A percentile compares a stretch with the other conserved stretches of the same genome.
These are phyloP conservation scores for sorghum (Sorghum bicolor) DNA, from an alignment of 176 grass and related monocot genomes.

Conservation along the genomic window Sorghum_bicolor_NCBIv3 NC_012870.2:62782501-62783000, in stretches of 20 bases:
- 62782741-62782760: slow-evolving; percentile 9
- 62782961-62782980: slow-evolving; percentile 33
- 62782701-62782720: slow-evolving; percentile 39
- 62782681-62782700: slow-evolving; percentile 43
- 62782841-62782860: slow-evolving; percentile 57
- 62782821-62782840: slow-evolving; percentile 84
- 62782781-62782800: slow-evolving; percentile 66
- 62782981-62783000: slow-evolving; percentile 84
- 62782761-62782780: slow-evolving; percentile 48
- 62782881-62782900: slow-evolving; percentile 41
- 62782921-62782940: slow-evolving; percentile 22
- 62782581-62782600: not conserved
- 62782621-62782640: slow-evolving; percentile 1
- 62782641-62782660: slow-evolving; percentile 10
- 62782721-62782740: slow-evolving; percentile 32
- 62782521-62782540: slow-evolving; percentile 27
- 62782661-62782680: slow-evolving; percentile 18
- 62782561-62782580: not conserved
- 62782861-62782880: slow-evolving; percentile 61
- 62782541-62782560: slow-evolving; percentile 36
- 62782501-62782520: slow-evolving; percentile 23
- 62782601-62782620: not conserved
- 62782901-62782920: slow-evolving; percentile 31
- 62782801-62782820: slow-evolving; percentile 61
- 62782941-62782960: slow-evolving; percentile 17